Conservation (phyloP, 2,329 filamentous ascomycete species). For the Exophiala sideris region DNA sequence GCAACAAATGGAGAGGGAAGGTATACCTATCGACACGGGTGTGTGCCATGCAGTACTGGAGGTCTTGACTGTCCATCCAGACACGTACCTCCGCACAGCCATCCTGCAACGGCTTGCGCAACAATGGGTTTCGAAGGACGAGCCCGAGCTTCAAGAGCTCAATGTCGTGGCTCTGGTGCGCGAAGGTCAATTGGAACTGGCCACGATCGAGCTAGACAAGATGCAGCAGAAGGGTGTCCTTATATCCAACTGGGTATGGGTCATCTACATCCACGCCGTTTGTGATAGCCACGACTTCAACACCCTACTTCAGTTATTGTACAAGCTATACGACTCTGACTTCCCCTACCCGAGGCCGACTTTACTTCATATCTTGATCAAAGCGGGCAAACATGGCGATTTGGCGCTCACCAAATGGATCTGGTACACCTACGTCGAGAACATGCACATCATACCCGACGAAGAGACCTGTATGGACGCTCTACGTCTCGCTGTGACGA, state of each 20-base stretch:
- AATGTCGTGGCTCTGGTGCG: slow-evolving; percentile 72
- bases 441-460: slow-evolving; percentile 56
- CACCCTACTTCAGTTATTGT: slow-evolving; percentile 68
- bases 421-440: slow-evolving; percentile 66
- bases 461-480: slow-evolving; percentile 16
- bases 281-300: slow-evolving; percentile 70
- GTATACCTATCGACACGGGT: slow-evolving; percentile 61
- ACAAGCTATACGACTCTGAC: slow-evolving; percentile 50
- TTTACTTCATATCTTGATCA: slow-evolving; percentile 71
- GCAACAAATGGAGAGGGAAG: slow-evolving; percentile 64
- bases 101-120: slow-evolving; percentile 64
- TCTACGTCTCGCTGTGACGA: slow-evolving; percentile 7
- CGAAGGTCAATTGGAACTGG: slow-evolving; percentile 79
- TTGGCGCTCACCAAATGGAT: slow-evolving; percentile 64
- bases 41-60: slow-evolving; percentile 70
- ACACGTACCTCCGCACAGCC: slow-evolving; percentile 70
- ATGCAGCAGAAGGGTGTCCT: slow-evolving; percentile 57
- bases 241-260: slow-evolving; percentile 71
- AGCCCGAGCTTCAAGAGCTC: slow-evolving; percentile 60
- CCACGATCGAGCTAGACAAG: slow-evolving; percentile 64
- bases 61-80: slow-evolving; percentile 77
- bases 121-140: slow-evolving; percentile 63
- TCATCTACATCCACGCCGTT: slow-evolving; percentile 72
- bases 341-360: slow-evolving; percentile 53
- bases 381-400: slow-evolving; percentile 62